These are phyloP conservation scores for Stygiomarasmius scandens DNA, from an alignment of 1,284 basidiomycete species.

Conservation along the genomic window DNA sequence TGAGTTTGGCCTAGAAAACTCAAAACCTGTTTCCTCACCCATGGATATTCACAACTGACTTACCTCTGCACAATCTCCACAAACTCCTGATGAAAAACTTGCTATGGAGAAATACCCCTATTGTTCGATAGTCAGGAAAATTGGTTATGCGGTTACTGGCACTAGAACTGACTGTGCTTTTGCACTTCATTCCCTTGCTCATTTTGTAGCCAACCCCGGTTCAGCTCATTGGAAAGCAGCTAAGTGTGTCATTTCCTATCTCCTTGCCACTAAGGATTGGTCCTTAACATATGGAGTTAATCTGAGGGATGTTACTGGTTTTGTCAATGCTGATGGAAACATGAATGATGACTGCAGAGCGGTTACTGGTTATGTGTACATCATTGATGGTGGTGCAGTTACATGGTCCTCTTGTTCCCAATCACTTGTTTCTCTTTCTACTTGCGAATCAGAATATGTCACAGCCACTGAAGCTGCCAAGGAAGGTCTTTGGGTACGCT, in stretches of 20 bases:
- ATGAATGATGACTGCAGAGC: conserved; percentile 1
- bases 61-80: background rate
- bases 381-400: conserved; percentile 1
- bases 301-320: background rate
- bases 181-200: conserved; percentile 12
- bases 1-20: conserved; percentile 17
- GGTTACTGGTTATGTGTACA: background rate
- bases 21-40: conserved; percentile 13
- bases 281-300: conserved; percentile 6
- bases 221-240: conserved; percentile 11
- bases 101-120: conserved; percentile 7
- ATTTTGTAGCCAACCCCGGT: conserved; percentile 9
- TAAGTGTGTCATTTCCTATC: conserved; percentile 17
- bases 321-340: background rate
- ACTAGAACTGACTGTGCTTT: conserved; percentile 13
- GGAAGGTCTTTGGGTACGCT: conserved; percentile 1
- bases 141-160: conserved; percentile 23
- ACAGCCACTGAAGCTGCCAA: conserved; percentile 1
- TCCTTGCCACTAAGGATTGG: conserved; percentile 14
- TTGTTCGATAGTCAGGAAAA: conserved; percentile 10
- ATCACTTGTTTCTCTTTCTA: background rate
- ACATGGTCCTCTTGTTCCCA: background rate
- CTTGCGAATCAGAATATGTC: conserved; percentile 1
- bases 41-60: background rate
- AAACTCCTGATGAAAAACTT: background rate